These are phyloP conservation scores for Amauroascus verrucosus DNA, from an alignment of 2,329 filamentous ascomycete genomes.

Conservation along the genomic window DNA sequence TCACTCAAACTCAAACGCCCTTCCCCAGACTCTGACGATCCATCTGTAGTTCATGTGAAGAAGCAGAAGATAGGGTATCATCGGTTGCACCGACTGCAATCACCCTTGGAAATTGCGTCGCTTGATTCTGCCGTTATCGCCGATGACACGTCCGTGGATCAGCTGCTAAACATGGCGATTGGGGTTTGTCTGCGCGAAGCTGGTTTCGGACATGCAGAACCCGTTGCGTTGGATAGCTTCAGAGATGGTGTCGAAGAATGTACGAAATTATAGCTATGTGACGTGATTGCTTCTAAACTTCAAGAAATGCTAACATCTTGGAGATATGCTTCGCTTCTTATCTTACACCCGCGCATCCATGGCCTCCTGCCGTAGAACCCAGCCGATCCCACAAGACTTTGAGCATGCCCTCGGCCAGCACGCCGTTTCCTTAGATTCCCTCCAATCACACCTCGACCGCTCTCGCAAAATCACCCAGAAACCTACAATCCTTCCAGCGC, in stretches of 20 bases:
- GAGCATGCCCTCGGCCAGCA: slow-evolving; percentile 35
- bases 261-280: slow-evolving; percentile 30
- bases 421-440: slow-evolving; percentile 25
- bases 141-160: slow-evolving; percentile 45
- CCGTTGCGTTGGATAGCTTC: slow-evolving; percentile 48
- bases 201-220: slow-evolving; percentile 47
- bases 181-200: slow-evolving; percentile 41
- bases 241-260: slow-evolving; percentile 48
- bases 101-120: slow-evolving; percentile 25
- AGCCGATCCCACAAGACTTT: slow-evolving; percentile 51
- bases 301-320: slow-evolving; percentile 17
- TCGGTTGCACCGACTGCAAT: slow-evolving; percentile 34
- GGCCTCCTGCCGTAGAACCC: slow-evolving; percentile 45
- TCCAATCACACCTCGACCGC: slow-evolving; percentile 28
- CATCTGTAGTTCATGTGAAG: slow-evolving; percentile 22
- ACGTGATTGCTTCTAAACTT: neutral
- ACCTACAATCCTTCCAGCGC: slow-evolving; percentile 27
- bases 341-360: slow-evolving; percentile 48
- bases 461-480: slow-evolving; percentile 27
- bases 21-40: slow-evolving; percentile 18
- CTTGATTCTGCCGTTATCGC: slow-evolving; percentile 34
- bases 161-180: slow-evolving; percentile 47
- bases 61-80: slow-evolving; percentile 32
- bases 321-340: slow-evolving; percentile 47
- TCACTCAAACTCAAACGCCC: slow-evolving; percentile 31